These are phyloP conservation scores for Corchorus capsularis DNA, from an alignment of 345 rosid species.

Conservation along the genomic window DNA sequence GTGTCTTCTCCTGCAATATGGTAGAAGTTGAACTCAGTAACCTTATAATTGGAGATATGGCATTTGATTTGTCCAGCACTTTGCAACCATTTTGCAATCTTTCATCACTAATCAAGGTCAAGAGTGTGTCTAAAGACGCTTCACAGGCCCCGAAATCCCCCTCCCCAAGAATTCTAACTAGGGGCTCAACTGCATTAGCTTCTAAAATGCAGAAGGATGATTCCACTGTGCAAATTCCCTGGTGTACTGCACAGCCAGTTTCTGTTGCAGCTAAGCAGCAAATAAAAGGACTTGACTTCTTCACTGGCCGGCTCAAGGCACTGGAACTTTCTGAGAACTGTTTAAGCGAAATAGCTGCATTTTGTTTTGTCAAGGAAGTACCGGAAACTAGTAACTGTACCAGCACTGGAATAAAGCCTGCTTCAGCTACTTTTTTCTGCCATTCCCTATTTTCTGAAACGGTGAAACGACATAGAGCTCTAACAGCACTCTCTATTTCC, in stretches of 20 bases:
- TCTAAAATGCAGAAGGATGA: constrained; percentile 36
- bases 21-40: constrained; percentile 23
- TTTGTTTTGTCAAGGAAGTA: constrained; percentile 28
- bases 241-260: constrained; percentile 31
- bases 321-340: constrained; percentile 35
- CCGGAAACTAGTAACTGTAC: constrained; percentile 30
- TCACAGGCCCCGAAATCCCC: constrained; percentile 24
- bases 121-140: constrained; percentile 34
- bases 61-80: constrained; percentile 26
- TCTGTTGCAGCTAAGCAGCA: constrained; percentile 26
- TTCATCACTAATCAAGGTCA: constrained; percentile 31
- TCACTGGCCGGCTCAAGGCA: constrained; percentile 24
- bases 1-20: constrained; percentile 23
- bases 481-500: constrained; percentile 26
- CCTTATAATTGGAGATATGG: constrained; percentile 31
- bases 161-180: constrained; percentile 30
- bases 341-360: constrained; percentile 34
- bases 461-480: constrained; percentile 35
- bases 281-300: constrained; percentile 10
- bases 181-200: constrained; percentile 28
- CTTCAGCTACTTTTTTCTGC: constrained; percentile 30
- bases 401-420: constrained; percentile 19
- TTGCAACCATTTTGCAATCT: constrained; percentile 27
- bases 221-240: constrained; percentile 28
- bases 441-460: constrained; percentile 27